phyloP scores from a whole-genome alignment of 108 stramenopile genomes.

The Discostella stelligeroides region DNA sequence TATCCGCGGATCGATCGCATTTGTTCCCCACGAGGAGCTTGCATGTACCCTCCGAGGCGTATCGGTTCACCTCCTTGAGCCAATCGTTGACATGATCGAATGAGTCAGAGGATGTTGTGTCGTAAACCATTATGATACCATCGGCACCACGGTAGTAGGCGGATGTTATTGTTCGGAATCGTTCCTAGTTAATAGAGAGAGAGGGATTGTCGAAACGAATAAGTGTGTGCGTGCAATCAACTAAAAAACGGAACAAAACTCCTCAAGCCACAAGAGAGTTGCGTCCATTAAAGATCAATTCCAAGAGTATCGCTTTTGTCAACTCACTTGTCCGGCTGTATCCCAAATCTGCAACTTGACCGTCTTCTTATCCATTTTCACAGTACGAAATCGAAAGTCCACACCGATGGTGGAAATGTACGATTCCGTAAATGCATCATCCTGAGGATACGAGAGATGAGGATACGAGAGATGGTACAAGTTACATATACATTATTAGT shows the following conservation, averaged over 20 bases:
- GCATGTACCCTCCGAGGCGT: constrained; percentile 94
- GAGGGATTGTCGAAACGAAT: too few relatives aligned
- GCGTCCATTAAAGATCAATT: too few relatives aligned
- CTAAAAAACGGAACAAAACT: too few relatives aligned
- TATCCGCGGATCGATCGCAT: constrained; percentile 87
- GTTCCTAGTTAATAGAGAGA: too few relatives aligned
- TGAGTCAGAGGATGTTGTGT: constrained; percentile 94
- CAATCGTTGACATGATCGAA: constrained; percentile 98
- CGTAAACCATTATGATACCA: constrained; percentile 97
- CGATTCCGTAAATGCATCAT: constrained; percentile 98
- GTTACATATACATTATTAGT: too few relatives aligned
- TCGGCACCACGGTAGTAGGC: constrained; percentile 97
- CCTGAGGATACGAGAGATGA: constrained; percentile 44
- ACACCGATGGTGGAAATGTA: constrained; percentile 99
- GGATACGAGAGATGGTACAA: not conserved
- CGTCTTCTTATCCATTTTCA: constrained; percentile 93
- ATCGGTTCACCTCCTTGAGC: constrained; percentile 97
- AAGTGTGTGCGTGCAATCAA: too few relatives aligned
- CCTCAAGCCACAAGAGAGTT: too few relatives aligned
- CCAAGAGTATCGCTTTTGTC: not conserved
- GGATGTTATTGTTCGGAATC: constrained; percentile 97
- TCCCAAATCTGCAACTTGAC: constrained; percentile 92
- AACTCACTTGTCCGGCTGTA: constrained; percentile 79
- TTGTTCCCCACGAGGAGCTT: constrained; percentile 98
- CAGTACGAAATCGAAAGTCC: constrained; percentile 98